Conservation (phyloP, 2,329 filamentous ascomycete species). For the Clarireedia homoeocarpa region DNA sequence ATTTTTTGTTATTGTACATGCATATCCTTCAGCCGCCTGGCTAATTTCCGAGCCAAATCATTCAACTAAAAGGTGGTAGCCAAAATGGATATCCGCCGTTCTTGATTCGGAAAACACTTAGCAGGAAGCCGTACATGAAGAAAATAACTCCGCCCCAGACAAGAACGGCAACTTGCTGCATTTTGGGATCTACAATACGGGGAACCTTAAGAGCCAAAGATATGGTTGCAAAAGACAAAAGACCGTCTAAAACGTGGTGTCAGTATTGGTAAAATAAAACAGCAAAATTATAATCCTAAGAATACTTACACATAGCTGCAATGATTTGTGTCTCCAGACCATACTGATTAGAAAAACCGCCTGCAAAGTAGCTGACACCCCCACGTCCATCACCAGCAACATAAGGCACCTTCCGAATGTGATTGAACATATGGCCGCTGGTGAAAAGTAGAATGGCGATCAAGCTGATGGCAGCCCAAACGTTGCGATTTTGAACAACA, state of each 20-base stretch:
- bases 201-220: constrained; percentile 88
- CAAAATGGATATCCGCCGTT: constrained; percentile 93
- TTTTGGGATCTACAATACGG: constrained; percentile 68
- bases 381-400: constrained; percentile 78
- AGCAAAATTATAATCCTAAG: constrained; percentile 18
- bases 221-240: constrained; percentile 85
- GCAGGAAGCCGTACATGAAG: constrained; percentile 83
- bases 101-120: constrained; percentile 91
- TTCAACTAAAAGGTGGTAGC: constrained; percentile 66
- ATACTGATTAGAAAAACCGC: constrained; percentile 87
- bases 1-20: constrained; percentile 3
- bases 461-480: constrained; percentile 87
- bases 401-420: constrained; percentile 93
- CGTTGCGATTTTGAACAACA: constrained; percentile 77
- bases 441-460: constrained; percentile 89
- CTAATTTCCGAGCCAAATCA: not conserved
- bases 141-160: constrained; percentile 73
- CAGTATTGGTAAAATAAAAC: constrained; percentile 5
- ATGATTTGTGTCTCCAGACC: constrained; percentile 94
- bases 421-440: constrained; percentile 98
- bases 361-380: constrained; percentile 82
- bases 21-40: not conserved
- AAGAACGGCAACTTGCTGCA: constrained; percentile 75
- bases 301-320: constrained; percentile 78
- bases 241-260: constrained; percentile 46